Evolutionary conservation across 345 rosid species (phyloP), one percentile per base, ranked within the genome.

Genomic region (Eucalyptus victrix): DNA sequence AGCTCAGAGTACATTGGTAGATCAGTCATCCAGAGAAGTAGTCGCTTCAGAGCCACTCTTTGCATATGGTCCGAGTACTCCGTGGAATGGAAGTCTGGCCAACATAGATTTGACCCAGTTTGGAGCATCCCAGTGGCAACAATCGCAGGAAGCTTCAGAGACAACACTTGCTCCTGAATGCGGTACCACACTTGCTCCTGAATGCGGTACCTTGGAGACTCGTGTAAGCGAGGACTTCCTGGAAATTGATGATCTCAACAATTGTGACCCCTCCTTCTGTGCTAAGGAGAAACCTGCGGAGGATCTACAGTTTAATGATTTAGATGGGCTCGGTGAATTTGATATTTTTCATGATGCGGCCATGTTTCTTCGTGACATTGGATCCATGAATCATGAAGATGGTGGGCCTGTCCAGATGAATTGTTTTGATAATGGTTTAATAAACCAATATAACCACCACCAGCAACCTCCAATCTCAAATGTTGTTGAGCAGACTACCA

Each of bases 211-310:
- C 60, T 90, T 32, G 67, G 85, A 80, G 17, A 67, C 87, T 49
- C 89, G 88, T 58, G 8, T 87, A 26, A 67, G 28, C 11, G 95
- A 87, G 87, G 98, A 93, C 93, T 97, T 94, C 92, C 94, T 97
- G 91, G 99, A 96, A 93, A 94, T 96, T 8, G 94, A 95, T 91
- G 98, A 96, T 94, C 97, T 97, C 60, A 17, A 89, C 87, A 92
- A 80, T 87, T 89, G 93, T 80, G 95, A 91, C 87, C 95, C 94
- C 58, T 83, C 88, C 16, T 65, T 89, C 44, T 89, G 53, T 37
- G 76, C 87, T 45, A 5, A 32, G 62, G 90, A 91, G 88, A 90
- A 89, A 24, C 88, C 92, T 58, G 90, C 5, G 19, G 92, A 92
- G 89, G 91, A 86, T 49, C 69, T 86, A 76, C 90, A 86, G 89